Evolutionary conservation across 768 basidiomycete genomes (phyloP), one percentile per base, ranked within the genome.

Genomic region (Lactarius akahatsu): DNA sequence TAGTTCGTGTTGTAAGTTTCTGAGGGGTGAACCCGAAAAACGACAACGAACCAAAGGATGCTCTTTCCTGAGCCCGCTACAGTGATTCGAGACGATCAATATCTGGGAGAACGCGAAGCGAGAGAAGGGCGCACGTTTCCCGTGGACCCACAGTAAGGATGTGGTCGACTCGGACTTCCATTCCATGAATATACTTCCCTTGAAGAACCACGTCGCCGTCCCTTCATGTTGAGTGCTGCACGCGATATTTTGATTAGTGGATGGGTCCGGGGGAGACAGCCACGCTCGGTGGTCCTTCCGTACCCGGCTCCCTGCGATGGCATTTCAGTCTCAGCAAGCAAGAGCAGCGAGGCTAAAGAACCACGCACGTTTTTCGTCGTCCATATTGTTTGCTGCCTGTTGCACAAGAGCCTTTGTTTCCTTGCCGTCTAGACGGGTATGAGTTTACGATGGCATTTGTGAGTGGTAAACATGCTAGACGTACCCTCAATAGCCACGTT

Each of bases 81-180:
- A 34, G 1, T 10, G 9, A 34, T 34, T 34, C 1, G 7, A 34
- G 34, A 18, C 1, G 45, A 36, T 36, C 34, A 36, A 36, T 1
- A 11, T 36, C 34, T 10, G 1, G 34, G 34, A 36, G 34, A 3
- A 36, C 4, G 34, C 2, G 9, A 2, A 11, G 34, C 1, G 10
- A 36, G 0, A 36, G 34, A 36, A 36, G 10, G 34, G 34, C 34
- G 34, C 9, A 61, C 59, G 43, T 36, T 61, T 61, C 8, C 59
- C 59, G 8, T 61, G 40, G 32, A 61, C 4, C 59, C 59, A 61
- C 9, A 61, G 23, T 28, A 61, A 32, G 23, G 59, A 47, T 26
- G 47, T 26, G 23, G 23, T 11, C 4, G 47, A 26, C 10, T 50
- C 26, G 47, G 47, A 26, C 47, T 50, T 50, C 47, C 47, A 50